Conservation (phyloP, 2,329 filamentous ascomycete genomes). For the Pseudogymnoascus sp. region DNA sequence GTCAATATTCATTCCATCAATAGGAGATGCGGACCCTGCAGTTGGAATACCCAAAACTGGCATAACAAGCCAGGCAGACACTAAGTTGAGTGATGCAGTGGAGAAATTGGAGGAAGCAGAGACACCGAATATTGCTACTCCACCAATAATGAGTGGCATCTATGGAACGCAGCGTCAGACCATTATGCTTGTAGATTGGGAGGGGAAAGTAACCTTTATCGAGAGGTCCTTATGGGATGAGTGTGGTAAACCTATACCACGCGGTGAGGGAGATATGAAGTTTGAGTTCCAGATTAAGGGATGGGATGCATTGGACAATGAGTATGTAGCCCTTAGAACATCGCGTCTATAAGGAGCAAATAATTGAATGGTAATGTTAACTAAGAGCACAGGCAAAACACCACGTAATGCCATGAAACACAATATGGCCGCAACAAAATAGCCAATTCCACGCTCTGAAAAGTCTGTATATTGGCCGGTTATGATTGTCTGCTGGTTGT, state of each 20-base stretch:
- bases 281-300: conserved; percentile 49
- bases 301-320: conserved; percentile 24
- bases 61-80: conserved; percentile 30
- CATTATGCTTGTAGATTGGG: conserved; percentile 51
- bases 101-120: conserved; percentile 25
- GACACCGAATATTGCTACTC: conserved; percentile 31
- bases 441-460: neutral
- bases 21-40: conserved; percentile 39
- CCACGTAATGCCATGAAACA: neutral
- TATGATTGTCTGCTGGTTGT: neutral
- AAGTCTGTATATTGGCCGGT: neutral
- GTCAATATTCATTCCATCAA: conserved; percentile 52
- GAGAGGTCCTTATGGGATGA: conserved; percentile 53
- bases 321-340: conserved; percentile 11
- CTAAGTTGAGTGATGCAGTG: conserved; percentile 24
- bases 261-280: conserved; percentile 46
- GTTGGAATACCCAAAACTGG: conserved; percentile 8
- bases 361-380: neutral
- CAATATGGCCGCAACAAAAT: neutral
- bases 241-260: conserved; percentile 44
- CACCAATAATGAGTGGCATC: conserved; percentile 45
- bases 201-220: conserved; percentile 50
- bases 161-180: conserved; percentile 61
- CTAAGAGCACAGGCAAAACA: neutral
- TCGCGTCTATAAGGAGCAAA: conserved; percentile 1